Evolutionary conservation across 208 protist species (phyloP).

Genomic region (Acanthamoeba healyi): DNA sequence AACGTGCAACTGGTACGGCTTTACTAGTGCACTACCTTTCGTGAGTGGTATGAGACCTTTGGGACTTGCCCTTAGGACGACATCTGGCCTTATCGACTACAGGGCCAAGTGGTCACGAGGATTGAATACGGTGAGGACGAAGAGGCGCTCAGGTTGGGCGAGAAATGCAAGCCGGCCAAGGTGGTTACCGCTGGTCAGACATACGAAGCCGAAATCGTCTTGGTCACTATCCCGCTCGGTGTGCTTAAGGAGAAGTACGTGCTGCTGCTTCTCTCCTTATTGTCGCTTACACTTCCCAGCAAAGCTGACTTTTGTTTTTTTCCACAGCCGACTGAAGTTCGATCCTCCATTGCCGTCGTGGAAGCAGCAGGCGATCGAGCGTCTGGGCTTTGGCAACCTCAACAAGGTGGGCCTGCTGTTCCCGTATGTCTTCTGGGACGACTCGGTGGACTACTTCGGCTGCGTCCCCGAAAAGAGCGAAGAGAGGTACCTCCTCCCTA

Average conservation of each 20-base stretch:
- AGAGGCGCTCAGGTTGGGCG: background rate
- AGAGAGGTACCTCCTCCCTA: background rate
- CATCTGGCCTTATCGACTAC: no score
- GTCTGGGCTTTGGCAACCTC: constrained; percentile 74
- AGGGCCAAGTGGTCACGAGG: constrained; percentile 32
- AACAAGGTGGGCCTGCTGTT: constrained; percentile 75
- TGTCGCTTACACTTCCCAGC: background rate
- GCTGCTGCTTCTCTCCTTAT: background rate
- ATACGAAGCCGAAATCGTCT: constrained; percentile 56
- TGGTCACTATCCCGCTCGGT: constrained; percentile 72
- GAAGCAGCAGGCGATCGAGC: constrained; percentile 71
- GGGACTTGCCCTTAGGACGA: no score
- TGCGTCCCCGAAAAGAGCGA: constrained; percentile 51
- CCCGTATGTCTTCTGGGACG: constrained; percentile 56
- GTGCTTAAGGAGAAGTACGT: constrained; percentile 61
- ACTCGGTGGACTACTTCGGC: constrained; percentile 52
- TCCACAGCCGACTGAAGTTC: constrained; percentile 28
- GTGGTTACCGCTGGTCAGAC: background rate
- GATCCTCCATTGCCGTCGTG: constrained; percentile 60
- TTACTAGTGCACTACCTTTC: no score
- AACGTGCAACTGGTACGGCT: constrained; percentile 15
- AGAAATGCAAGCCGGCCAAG: background rate
- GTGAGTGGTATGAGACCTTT: no score
- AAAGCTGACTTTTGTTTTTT: background rate
- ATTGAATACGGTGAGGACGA: constrained; percentile 34